Evolutionary conservation across 2,329 filamentous ascomycete species (phyloP).

Genomic region (Phaeosphaeriaceae sp.): DNA sequence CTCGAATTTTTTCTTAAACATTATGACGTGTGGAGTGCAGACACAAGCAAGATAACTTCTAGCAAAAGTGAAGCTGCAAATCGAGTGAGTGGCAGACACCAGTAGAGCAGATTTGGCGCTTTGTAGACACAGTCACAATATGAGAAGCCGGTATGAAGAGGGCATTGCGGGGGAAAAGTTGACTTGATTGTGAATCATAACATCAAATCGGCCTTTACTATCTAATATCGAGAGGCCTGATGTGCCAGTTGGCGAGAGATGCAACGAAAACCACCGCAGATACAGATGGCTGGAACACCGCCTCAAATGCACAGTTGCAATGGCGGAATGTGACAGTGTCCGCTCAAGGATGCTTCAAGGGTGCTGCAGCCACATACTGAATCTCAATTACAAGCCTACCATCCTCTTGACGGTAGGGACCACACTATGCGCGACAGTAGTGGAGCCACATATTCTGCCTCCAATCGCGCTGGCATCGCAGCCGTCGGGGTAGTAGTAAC

Average conservation of each 20-base stretch:
- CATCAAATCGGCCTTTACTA: neutral
- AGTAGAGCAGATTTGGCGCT: too few species aligned
- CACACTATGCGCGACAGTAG: constrained; percentile 11
- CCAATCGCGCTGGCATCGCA: constrained; percentile 54
- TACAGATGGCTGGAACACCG: neutral
- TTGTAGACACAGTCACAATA: neutral
- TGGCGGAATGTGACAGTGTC: neutral
- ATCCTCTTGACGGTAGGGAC: constrained; percentile 27
- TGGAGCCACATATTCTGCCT: constrained; percentile 42
- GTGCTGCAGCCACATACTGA: neutral
- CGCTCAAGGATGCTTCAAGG: neutral
- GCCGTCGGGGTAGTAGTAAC: constrained; percentile 58
- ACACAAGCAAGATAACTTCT: too few species aligned
- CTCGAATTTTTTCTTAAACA: too few species aligned
- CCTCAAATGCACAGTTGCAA: neutral
- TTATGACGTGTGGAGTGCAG: too few species aligned
- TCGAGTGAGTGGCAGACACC: too few species aligned
- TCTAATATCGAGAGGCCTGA: neutral
- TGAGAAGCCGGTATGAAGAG: neutral
- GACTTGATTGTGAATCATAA: neutral
- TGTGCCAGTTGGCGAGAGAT: neutral
- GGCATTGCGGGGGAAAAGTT: neutral
- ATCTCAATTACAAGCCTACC: constrained; percentile 16
- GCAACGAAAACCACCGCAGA: neutral
- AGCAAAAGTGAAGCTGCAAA: too few species aligned